Base-by-base conservation (phyloP, 768 basidiomycete species). In the Suillus subaureus region DNA sequence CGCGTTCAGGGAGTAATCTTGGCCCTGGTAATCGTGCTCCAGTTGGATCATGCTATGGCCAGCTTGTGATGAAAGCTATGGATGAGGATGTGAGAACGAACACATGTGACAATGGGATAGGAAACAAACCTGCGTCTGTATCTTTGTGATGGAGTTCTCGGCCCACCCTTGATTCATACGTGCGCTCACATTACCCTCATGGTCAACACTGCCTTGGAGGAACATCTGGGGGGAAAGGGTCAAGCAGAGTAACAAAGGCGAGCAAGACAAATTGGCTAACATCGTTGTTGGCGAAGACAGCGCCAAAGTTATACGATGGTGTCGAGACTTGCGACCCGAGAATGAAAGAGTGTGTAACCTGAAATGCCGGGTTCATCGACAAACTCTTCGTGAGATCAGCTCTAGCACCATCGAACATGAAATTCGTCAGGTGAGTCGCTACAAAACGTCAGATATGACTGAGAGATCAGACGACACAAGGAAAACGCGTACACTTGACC, bases 261-360 rank as follows among this genome's bases (percentile, higher is more conserved):
- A 42, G 35, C 43, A 26, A 64, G 58, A 55, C 21, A 35, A 58
- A 37, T 40, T 15, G 21, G 71, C 77, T 61, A 71, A 97, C 96
- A 75, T 85, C 84, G 71, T 88, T 84, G 72, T 90, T 97, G 16
- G 92, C 96, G 79, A 91, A 98, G 61, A 97, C 86, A 12, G 96
- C 94, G 64, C 92, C 93, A 75, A 99, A 98, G 78, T 94, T 96
- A 79, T 99, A 99, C 37, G 91, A 91, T 16, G 97, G 86, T 1
- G 94, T 87, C 0, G 84, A 78, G n/a, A 89, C 87, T 77, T 92
- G 91, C 23, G 94, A 94, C 23, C 94, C 97, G 64, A 98, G 82
- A 66, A 89, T 84, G 80, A 99, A 98, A 28, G 95, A 93, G 78
- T 99, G 97, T 67, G 96, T 96, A 71, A 98, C 92, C 83, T 99